Base-by-base conservation (phyloP, 1,284 basidiomycete species). In the Microstroma glucosiphilum region DNA sequence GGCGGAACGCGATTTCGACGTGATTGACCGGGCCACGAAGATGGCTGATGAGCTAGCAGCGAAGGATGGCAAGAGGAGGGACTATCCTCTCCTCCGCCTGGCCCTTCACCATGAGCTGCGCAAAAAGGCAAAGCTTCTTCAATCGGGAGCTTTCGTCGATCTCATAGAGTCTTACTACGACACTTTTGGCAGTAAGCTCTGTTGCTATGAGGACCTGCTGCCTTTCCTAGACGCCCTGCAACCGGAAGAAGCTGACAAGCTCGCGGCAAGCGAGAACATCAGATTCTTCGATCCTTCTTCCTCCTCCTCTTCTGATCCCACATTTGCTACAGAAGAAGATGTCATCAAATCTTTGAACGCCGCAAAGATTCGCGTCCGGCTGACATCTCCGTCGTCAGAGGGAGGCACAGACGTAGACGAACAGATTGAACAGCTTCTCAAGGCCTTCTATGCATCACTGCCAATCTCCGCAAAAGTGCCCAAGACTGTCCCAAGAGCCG, bases 141-240 rank as follows among this genome's bases (percentile, higher is more conserved):
- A 37, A 37, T 48, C 43, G 70, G 86, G 63, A 70, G 83, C 59
- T 40, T 57, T 74, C 6, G 21, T 48, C 12, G 21, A 61, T 0
- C 69, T 78, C 23, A 57, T 79, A 8, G 30, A 85, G 69, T 80
- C 83, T 55, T 93, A 93, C 77, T 86, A 91, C 71, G 82, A 84
- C 43, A 82, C 82, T 62, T 86, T 91, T 72, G 87, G 88, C 12
- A 85, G 87, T 76, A 94, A 92, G 79, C 82, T 87, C 4, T 90
- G 88, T 77, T 91, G 89, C 77, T 90, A 86, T 66, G 90, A 92
- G 79, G 91, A 94, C 71, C 80, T 94, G 51, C 83, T 83, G 67
- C 85, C 86, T 4, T 91, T 88, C 74, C 70, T 81, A 6, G 78
- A 86, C 49, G 70, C 73, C 9, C 79, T 88, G 3, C 68, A 74